phyloP scores from a whole-genome alignment of 1,284 basidiomycete genomes.

The Apiotrichum akiyoshidainum region DNA sequence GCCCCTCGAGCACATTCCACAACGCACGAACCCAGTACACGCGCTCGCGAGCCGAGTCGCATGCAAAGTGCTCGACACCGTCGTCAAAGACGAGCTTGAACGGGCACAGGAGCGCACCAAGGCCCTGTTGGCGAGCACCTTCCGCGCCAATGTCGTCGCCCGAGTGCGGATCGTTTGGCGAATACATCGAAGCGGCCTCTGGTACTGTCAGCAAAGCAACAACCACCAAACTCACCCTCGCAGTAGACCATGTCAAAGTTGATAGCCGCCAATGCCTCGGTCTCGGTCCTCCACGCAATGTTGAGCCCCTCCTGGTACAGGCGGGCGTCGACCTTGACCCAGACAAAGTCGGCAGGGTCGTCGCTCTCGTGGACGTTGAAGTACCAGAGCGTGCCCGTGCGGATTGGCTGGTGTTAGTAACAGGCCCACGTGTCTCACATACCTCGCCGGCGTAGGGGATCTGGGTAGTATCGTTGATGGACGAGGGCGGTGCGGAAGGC shows the following conservation, averaged over 20 bases:
- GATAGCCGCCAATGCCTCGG: constrained; percentile 72
- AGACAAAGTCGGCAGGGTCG: constrained; percentile 65
- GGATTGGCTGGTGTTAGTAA: constrained; percentile 60
- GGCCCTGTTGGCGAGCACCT: constrained; percentile 64
- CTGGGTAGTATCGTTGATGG: too few relatives aligned
- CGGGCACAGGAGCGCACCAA: constrained; percentile 71
- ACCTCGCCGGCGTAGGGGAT: constrained; percentile 53
- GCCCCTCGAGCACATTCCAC: constrained; percentile 59
- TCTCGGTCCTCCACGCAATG: constrained; percentile 74
- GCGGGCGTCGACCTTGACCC: constrained; percentile 79
- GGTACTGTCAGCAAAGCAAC: constrained; percentile 39
- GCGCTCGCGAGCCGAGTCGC: constrained; percentile 75
- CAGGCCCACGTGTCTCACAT: constrained; percentile 30
- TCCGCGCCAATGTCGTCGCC: constrained; percentile 77
- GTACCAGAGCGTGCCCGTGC: constrained; percentile 79
- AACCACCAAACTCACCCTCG: constrained; percentile 34
- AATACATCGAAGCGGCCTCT: constrained; percentile 72
- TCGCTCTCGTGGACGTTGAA: constrained; percentile 70
- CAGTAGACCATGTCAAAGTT: constrained; percentile 79
- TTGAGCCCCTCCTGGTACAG: constrained; percentile 74
- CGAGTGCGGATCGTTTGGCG: constrained; percentile 70
- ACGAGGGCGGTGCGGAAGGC: neutral
- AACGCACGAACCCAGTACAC: constrained; percentile 83
- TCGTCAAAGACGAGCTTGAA: constrained; percentile 83
- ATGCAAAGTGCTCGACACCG: constrained; percentile 76